Evolutionary conservation across 257 asterid species (phyloP).

Genomic region (Coffea eugenioides): DNA sequence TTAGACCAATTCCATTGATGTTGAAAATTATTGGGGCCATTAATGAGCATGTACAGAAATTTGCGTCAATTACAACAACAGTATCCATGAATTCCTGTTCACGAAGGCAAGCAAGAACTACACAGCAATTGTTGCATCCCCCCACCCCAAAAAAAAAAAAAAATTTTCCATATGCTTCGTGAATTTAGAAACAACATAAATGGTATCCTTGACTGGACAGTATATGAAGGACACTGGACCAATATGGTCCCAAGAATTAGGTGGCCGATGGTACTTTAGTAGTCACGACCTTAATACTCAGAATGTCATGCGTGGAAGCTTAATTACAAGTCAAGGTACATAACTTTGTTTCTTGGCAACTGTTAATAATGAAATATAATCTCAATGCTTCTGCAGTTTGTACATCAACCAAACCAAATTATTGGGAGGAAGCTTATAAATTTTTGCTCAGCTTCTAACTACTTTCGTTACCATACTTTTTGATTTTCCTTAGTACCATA

Average conservation of each 20-base stretch:
- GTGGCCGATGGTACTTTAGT: neutral
- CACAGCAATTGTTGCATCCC: neutral
- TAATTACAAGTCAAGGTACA: neutral
- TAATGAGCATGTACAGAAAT: conserved; percentile 13
- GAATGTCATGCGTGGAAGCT: neutral
- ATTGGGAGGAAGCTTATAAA: neutral
- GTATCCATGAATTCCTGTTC: neutral
- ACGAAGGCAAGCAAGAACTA: neutral
- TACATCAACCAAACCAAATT: neutral
- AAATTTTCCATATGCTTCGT: neutral
- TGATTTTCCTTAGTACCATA: neutral
- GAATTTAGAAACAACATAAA: too few relatives aligned
- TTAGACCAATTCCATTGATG: conserved; percentile 27
- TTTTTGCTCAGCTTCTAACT: neutral
- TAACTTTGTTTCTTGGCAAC: neutral
- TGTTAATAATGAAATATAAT: too few relatives aligned
- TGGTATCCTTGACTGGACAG: neutral
- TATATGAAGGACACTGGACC: neutral
- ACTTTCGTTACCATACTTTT: neutral
- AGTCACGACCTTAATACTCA: neutral
- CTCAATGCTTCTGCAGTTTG: neutral
- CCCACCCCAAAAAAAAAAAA: neutral
- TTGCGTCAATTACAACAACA: neutral
- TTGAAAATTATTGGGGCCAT: conserved; percentile 14
- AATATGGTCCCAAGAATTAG: conserved; percentile 6